Percentiles rank a stretch among this genome's conserved stretches.
These are phyloP conservation scores for Penicillium sp. DNA, from an alignment of 2,329 filamentous ascomycete genomes.

Conservation along the genomic window DNA sequence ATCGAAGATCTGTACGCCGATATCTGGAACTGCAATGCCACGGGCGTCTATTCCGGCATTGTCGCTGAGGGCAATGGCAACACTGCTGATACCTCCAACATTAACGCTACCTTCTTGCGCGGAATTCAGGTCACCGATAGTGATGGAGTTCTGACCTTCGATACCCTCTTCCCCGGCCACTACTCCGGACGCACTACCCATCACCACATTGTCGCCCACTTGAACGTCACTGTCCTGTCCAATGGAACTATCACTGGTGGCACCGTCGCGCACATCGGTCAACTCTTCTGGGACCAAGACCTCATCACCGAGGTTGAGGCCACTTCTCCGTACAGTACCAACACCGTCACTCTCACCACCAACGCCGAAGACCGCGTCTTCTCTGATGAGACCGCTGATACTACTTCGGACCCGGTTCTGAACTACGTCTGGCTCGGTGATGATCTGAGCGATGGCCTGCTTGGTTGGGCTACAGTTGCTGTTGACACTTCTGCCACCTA, in stretches of 20 bases:
- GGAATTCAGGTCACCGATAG: constrained; percentile 47
- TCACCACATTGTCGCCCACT: constrained; percentile 34
- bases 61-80: constrained; percentile 32
- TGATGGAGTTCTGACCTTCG: no score
- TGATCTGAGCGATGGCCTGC: constrained; percentile 45
- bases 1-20: constrained; percentile 39
- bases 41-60: constrained; percentile 45
- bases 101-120: constrained; percentile 46
- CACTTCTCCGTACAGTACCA: constrained; percentile 34
- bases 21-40: constrained; percentile 49
- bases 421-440: constrained; percentile 59
- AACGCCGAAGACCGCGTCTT: constrained; percentile 49
- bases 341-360: constrained; percentile 34
- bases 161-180: no score
- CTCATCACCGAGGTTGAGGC: constrained; percentile 54
- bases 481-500: constrained; percentile 15
- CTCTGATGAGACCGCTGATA: constrained; percentile 46
- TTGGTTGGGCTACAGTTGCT: constrained; percentile 15
- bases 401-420: constrained; percentile 57
- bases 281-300: constrained; percentile 62
- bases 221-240: constrained; percentile 31
- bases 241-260: constrained; percentile 46
- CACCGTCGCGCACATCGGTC: constrained; percentile 60
- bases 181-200: no score
- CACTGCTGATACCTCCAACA: constrained; percentile 28